Percentiles rank a stretch among this genome's conserved stretches.
These are phyloP conservation scores for Globisporangium cederbergense DNA, from an alignment of 352 stramenopile species.

Conservation along the genomic window DNA sequence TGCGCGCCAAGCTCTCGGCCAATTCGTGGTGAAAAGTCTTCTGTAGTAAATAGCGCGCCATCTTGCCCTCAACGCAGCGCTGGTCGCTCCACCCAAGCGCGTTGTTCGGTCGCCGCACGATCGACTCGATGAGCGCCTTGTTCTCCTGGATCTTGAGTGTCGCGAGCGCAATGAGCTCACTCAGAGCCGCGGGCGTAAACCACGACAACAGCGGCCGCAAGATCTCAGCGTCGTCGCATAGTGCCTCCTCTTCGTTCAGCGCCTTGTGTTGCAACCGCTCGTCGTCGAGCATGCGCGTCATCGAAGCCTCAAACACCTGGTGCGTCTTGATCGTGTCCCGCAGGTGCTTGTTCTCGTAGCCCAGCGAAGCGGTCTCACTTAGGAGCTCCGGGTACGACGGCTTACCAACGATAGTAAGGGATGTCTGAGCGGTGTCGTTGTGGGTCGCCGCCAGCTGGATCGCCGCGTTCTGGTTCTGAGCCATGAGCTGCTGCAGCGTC, in stretches of 20 bases:
- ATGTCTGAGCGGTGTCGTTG: neutral
- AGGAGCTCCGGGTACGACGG: constrained; percentile 13
- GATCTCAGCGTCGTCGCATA: constrained; percentile 18
- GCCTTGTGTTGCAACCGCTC: constrained; percentile 1
- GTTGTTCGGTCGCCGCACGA: constrained; percentile 26
- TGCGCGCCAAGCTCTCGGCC: constrained; percentile 18
- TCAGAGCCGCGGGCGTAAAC: constrained; percentile 8
- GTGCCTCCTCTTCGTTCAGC: constrained; percentile 13
- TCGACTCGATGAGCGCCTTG: constrained; percentile 17
- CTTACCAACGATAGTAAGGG: neutral
- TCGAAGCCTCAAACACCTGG: constrained; percentile 13
- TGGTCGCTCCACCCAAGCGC: constrained; percentile 41
- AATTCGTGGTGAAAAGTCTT: constrained; percentile 30
- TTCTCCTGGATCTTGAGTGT: constrained; percentile 24
- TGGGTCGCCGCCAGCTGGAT: neutral
- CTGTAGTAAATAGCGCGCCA: constrained; percentile 32
- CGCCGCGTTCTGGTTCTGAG: constrained; percentile 10
- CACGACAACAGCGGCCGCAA: constrained; percentile 19
- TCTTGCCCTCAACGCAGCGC: constrained; percentile 23
- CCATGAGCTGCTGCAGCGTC: constrained; percentile 18
- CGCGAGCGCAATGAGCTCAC: constrained; percentile 12
- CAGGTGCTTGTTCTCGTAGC: constrained; percentile 21
- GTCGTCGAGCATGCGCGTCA: constrained; percentile 17
- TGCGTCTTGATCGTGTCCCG: constrained; percentile 14
- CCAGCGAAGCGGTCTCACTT: constrained; percentile 19